These are phyloP conservation scores for Trichoderma aggressivum DNA, from an alignment of 2,329 filamentous ascomycete genomes.

Conservation along the genomic window DNA sequence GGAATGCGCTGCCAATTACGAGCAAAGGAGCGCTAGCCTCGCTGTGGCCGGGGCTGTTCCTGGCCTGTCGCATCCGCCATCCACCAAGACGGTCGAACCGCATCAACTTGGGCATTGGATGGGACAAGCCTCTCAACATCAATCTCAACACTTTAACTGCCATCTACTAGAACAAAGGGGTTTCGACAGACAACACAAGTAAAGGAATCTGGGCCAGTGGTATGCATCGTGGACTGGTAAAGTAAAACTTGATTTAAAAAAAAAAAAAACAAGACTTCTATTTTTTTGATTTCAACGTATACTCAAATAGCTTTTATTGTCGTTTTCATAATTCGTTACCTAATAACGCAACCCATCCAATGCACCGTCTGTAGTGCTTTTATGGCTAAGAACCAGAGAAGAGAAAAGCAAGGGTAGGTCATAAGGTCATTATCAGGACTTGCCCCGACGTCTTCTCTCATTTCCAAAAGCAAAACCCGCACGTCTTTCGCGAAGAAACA, in stretches of 20 bases:
- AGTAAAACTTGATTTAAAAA: background rate
- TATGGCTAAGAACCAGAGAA: slow-evolving; percentile 25
- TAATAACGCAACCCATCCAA: slow-evolving; percentile 37
- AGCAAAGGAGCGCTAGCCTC: background rate
- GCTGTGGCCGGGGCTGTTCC: background rate
- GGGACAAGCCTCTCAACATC: too few relatives aligned
- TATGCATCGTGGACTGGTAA: background rate
- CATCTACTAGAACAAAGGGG: background rate
- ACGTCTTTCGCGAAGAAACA: slow-evolving; percentile 13
- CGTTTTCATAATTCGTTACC: slow-evolving; percentile 40
- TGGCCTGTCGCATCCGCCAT: slow-evolving; percentile 1
- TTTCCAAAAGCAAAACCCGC: slow-evolving; percentile 24
- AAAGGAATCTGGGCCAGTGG: background rate
- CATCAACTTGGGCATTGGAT: background rate
- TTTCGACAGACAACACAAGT: background rate
- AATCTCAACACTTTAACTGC: background rate
- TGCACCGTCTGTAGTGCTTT: slow-evolving; percentile 33
- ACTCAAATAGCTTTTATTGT: slow-evolving; percentile 38
- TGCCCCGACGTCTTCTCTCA: slow-evolving; percentile 26
- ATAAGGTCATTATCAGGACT: slow-evolving; percentile 36
- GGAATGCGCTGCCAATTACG: background rate
- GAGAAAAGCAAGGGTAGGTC: slow-evolving; percentile 29
- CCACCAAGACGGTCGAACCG: background rate
- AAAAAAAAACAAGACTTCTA: background rate
- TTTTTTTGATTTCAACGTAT: slow-evolving; percentile 9